Evolutionary conservation across 768 basidiomycete genomes (phyloP), one percentile per base, ranked within the genome.

Genomic region (Leccinum uliginosum): DNA sequence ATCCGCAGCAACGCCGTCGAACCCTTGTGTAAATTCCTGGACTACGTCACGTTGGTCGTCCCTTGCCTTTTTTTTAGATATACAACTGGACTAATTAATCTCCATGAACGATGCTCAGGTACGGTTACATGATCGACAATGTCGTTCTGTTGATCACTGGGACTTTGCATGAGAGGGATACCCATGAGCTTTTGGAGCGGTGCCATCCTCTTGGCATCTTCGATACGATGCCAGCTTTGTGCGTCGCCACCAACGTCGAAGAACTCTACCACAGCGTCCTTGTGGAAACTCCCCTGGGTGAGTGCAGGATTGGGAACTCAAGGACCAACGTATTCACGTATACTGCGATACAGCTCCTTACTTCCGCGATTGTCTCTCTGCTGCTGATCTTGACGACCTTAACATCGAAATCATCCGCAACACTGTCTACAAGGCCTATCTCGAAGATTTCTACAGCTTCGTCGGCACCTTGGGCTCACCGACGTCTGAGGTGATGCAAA

Each of bases 381-480:
- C 97, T 17, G 85, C 90, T 45, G 97, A 99, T 71, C 83, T 99
- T 48, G 97, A 99, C 70, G 97, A 98, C 71, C 85, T 98, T 56
- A 98, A 99, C 78, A 98, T 99, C 67, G 97, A 99, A 77, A 97
- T 99, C 75, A 95, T 99, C 74, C 92, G 97, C 45, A 98, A 98
- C 76, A 95, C 96, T 1, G 89, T 99, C 34, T 98, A 98, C 83
- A 98, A 97, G 73, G 89, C 94, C 17, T 99, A 99, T 75, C 87
- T 99, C 56, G 96, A 98, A 71, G 97, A 99, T 73, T 99, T 99
- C 72, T 83, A 94, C 76, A 72, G 80, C 61, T 98, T 89, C 74
- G 89, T 86, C 68, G 74, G 80, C 47, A 84, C 87, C 8, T 76
- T 98, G 32, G 88, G 92, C 43, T 81, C 83, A 10, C 91, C 97